Percentiles rank a stretch among this genome's conserved stretches.
Evolutionary conservation across 106 monocot genomes (phyloP).

Genomic region (Dendrobium officinale): DNA sequence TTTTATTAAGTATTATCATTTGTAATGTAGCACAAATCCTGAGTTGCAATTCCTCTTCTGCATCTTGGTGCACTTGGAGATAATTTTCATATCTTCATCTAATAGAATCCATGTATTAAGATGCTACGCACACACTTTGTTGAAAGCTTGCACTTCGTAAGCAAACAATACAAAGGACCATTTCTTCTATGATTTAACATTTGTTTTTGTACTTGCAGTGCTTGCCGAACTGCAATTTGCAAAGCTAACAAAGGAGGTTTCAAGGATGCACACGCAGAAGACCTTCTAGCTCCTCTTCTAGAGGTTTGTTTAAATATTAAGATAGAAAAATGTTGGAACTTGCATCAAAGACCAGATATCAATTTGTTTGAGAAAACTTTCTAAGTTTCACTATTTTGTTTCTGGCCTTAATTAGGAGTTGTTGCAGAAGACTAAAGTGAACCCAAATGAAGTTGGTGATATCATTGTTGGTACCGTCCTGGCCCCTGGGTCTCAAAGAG

Average conservation of each 20-base stretch:
- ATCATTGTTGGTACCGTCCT: constrained; percentile 87
- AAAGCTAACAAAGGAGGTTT: constrained; percentile 75
- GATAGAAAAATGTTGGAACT: neutral
- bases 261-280: constrained; percentile 77
- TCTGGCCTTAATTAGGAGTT: constrained; percentile 34
- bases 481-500: constrained; percentile 85
- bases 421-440: constrained; percentile 63
- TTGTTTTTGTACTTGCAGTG: constrained; percentile 27
- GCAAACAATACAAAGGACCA: neutral
- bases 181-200: neutral
- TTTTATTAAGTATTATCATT: no score
- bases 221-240: constrained; percentile 80
- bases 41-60: no score
- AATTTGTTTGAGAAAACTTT: neutral
- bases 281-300: constrained; percentile 65
- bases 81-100: no score
- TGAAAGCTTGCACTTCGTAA: no score
- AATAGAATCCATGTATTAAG: no score
- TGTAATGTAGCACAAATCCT: no score
- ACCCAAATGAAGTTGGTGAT: constrained; percentile 85
- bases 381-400: neutral
- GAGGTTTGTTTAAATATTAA: constrained; percentile 42
- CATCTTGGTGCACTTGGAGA: no score
- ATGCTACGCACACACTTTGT: no score
- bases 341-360: neutral